Evolutionary conservation across 2,329 filamentous ascomycete genomes (phyloP).

Genomic region (Trichophyton simii): DNA sequence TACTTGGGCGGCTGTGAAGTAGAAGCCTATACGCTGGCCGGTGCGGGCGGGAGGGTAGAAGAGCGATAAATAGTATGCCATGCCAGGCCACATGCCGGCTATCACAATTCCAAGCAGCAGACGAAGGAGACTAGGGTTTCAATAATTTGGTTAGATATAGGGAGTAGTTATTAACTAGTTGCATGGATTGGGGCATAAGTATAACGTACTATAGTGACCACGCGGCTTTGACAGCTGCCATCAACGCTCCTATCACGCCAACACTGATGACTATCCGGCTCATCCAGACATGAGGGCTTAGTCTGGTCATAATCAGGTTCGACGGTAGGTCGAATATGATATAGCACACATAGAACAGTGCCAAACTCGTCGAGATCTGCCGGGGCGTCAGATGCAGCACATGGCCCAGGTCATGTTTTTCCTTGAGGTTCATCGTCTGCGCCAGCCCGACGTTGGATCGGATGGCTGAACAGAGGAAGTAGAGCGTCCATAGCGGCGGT

Average conservation of each 20-base stretch:
- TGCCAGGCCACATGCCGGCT: conserved; percentile 89
- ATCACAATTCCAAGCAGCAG: conserved; percentile 77
- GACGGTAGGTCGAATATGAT: conserved; percentile 81
- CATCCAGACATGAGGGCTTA: conserved; percentile 85
- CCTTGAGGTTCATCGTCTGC: conserved; percentile 75
- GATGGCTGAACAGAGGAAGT: conserved; percentile 86
- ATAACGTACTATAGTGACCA: conserved; percentile 64
- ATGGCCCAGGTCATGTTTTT: conserved; percentile 61
- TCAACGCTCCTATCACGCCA: conserved; percentile 69
- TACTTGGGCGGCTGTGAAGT: conserved; percentile 79
- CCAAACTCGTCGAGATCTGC: conserved; percentile 71
- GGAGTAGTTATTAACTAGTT: background rate
- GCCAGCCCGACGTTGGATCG: conserved; percentile 83
- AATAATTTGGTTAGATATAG: background rate
- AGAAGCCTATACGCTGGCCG: conserved; percentile 76
- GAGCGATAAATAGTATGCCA: conserved; percentile 82
- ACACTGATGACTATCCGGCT: conserved; percentile 79
- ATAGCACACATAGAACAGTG: conserved; percentile 85
- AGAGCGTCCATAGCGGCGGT: conserved; percentile 75
- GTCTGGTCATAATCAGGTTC: conserved; percentile 73
- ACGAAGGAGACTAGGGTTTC: conserved; percentile 49
- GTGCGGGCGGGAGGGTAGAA: conserved; percentile 83
- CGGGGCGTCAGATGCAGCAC: conserved; percentile 57
- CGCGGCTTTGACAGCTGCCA: conserved; percentile 65
- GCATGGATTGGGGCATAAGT: background rate